A percentile compares a stretch with the other conserved stretches of the same genome.
Conservation (phyloP, 257 asterid genomes). For the Gardenia jasminoides region DNA sequence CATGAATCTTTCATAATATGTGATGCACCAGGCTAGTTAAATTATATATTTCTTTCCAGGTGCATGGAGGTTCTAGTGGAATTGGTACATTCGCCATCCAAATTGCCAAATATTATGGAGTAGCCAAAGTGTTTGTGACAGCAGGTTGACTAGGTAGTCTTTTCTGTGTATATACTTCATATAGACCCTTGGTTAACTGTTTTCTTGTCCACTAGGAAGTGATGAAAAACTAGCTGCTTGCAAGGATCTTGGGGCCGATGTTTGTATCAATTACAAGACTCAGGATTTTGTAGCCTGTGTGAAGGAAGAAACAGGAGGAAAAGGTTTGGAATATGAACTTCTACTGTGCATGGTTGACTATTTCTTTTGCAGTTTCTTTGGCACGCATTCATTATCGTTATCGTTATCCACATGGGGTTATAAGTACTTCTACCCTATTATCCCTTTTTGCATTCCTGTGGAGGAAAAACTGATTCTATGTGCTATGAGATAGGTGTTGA, state of each 20-base stretch:
- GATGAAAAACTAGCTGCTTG: slow-evolving; percentile 89
- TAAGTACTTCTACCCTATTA: not conserved
- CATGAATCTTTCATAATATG: not conserved
- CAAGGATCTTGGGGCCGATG: slow-evolving; percentile 93
- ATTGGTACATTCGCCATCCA: slow-evolving; percentile 97
- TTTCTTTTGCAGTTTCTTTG: not conserved
- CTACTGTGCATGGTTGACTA: too few relatives aligned
- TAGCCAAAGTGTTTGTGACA: slow-evolving; percentile 68
- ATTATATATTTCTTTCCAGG: slow-evolving; percentile 37
- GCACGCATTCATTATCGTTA: too few relatives aligned
- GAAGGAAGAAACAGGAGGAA: slow-evolving; percentile 92
- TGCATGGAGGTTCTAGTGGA: slow-evolving; percentile 99
- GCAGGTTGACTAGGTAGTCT: slow-evolving; percentile 59
- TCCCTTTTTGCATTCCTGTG: not conserved
- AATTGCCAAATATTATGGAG: slow-evolving; percentile 69
- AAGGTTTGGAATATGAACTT: slow-evolving; percentile 39
- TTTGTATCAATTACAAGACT: slow-evolving; percentile 90
- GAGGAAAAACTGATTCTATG: slow-evolving; percentile 6
- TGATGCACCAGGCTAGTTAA: not conserved
- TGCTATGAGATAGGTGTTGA: slow-evolving; percentile 66
- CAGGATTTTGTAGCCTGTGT: slow-evolving; percentile 87
- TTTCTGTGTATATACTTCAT: not conserved
- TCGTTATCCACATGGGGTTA: not conserved
- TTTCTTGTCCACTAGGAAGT: slow-evolving; percentile 52
- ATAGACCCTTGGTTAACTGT: not conserved